Evolutionary conservation across 768 basidiomycete genomes (phyloP).

Genomic region (Rubroboletus satanas): DNA sequence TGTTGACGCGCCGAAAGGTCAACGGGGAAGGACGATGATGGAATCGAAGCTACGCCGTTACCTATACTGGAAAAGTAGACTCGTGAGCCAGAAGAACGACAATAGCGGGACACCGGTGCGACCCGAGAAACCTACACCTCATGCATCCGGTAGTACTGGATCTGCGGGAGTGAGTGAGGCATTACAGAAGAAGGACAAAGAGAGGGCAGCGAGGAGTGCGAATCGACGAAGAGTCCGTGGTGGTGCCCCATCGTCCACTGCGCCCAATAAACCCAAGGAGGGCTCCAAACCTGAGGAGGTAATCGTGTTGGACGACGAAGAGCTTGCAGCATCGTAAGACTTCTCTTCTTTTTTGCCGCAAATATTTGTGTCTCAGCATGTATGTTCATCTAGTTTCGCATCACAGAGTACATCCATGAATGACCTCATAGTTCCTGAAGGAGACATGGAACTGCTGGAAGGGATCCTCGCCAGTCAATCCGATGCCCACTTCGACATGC

Average conservation of each 20-base stretch:
- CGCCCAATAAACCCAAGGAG: conserved; percentile 9
- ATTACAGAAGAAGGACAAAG: conserved; percentile 70
- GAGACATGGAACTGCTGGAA: conserved; percentile 24
- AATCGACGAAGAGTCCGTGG: conserved; percentile 76
- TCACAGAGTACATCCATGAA: conserved; percentile 12
- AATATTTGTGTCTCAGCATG: not conserved
- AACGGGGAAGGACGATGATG: conserved; percentile 76
- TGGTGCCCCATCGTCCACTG: conserved; percentile 44
- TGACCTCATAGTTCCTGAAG: conserved; percentile 16
- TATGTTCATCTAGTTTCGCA: conserved; percentile 13
- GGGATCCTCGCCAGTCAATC: conserved; percentile 31
- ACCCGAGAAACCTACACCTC: conserved; percentile 8
- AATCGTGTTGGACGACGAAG: conserved; percentile 28
- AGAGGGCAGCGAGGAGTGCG: conserved; percentile 52
- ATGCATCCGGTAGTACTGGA: conserved; percentile 9
- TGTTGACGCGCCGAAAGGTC: conserved; percentile 50
- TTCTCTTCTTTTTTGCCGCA: not conserved
- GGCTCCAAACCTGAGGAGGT: conserved; percentile 6
- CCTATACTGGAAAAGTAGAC: conserved; percentile 76
- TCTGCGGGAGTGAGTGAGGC: conserved; percentile 58
- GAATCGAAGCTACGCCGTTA: conserved; percentile 66
- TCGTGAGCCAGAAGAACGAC: conserved; percentile 22
- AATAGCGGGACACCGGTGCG: conserved; percentile 4
- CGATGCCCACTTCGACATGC: conserved; percentile 61
- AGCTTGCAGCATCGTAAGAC: conserved; percentile 58